These are phyloP conservation scores for Plasmodium gonderi DNA, from an alignment of 169 alveolate species.

Conservation along the genomic window DNA sequence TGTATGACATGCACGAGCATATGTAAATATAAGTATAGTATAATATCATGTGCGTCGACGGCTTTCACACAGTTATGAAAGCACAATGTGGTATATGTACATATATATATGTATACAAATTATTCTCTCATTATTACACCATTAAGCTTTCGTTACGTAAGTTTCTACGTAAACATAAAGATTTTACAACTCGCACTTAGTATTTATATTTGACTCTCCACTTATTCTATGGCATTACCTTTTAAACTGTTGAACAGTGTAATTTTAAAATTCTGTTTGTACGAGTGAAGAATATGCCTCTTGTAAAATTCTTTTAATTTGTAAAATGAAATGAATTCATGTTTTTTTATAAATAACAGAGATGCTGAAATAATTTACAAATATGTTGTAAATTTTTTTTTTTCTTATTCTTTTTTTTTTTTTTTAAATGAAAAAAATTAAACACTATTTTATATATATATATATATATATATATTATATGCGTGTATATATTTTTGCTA, in stretches of 20 bases:
- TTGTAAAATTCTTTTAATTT: conserved; percentile 17
- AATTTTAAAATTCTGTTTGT: neutral
- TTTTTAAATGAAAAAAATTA: conserved; percentile 2
- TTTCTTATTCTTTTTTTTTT: neutral
- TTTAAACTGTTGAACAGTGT: neutral
- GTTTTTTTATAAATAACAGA: neutral
- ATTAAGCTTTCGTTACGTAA: too few relatives aligned
- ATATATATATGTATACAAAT: too few relatives aligned
- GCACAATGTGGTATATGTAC: neutral
- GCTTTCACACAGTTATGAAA: neutral
- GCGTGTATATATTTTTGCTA: neutral
- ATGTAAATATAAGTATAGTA: too few relatives aligned
- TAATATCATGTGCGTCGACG: too few relatives aligned
- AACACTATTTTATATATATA: too few relatives aligned
- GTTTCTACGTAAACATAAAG: neutral
- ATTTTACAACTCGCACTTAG: neutral
- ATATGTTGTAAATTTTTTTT: conserved; percentile 12
- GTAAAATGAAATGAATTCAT: conserved; percentile 23
- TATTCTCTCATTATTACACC: neutral
- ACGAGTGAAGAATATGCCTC: neutral
- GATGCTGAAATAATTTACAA: neutral
- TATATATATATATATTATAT: too few relatives aligned
- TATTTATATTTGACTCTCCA: neutral
- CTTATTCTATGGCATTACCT: conserved; percentile 3
- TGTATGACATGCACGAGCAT: too few relatives aligned